phyloP scores from a whole-genome alignment of 2,329 filamentous ascomycete genomes.

The Verticillium isaacii region DNA sequence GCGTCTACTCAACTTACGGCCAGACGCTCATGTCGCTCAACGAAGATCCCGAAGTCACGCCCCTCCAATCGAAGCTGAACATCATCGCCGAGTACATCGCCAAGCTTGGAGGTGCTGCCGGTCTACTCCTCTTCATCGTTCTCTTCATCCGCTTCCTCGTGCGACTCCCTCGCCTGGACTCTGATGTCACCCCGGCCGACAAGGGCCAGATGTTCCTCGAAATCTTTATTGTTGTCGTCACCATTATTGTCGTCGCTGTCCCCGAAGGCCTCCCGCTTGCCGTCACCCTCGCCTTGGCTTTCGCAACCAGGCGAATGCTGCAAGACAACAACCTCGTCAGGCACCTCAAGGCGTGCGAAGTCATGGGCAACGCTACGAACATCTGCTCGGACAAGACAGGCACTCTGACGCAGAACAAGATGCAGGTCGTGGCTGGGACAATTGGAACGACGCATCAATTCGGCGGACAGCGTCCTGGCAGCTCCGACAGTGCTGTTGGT shows the following conservation, averaged over 20 bases:
- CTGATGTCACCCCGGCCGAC: constrained; percentile 52
- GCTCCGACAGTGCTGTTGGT: constrained; percentile 14
- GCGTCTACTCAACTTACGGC: constrained; percentile 69
- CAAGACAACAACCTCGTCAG: constrained; percentile 74
- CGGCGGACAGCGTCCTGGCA: constrained; percentile 30
- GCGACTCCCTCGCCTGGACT: constrained; percentile 47
- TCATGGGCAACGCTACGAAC: constrained; percentile 74
- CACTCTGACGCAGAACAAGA: constrained; percentile 64
- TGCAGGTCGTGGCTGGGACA: constrained; percentile 60
- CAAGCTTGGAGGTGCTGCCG: constrained; percentile 71
- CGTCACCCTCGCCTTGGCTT: constrained; percentile 72
- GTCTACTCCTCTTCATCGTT: constrained; percentile 75
- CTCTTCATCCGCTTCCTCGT: constrained; percentile 83
- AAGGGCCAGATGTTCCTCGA: constrained; percentile 77
- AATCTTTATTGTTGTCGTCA: constrained; percentile 74
- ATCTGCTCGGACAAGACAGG: constrained; percentile 68
- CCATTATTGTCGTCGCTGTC: constrained; percentile 75
- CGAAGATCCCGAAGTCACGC: constrained; percentile 70
- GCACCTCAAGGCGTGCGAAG: constrained; percentile 72
- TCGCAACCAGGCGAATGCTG: constrained; percentile 72
- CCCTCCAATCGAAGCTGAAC: constrained; percentile 72
- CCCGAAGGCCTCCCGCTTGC: constrained; percentile 73
- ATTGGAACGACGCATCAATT: constrained; percentile 53
- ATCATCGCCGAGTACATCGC: constrained; percentile 73
- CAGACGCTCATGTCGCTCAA: constrained; percentile 71